Conservation (phyloP, 2,329 filamentous ascomycete species). For the Aspergillus terreus region DNA sequence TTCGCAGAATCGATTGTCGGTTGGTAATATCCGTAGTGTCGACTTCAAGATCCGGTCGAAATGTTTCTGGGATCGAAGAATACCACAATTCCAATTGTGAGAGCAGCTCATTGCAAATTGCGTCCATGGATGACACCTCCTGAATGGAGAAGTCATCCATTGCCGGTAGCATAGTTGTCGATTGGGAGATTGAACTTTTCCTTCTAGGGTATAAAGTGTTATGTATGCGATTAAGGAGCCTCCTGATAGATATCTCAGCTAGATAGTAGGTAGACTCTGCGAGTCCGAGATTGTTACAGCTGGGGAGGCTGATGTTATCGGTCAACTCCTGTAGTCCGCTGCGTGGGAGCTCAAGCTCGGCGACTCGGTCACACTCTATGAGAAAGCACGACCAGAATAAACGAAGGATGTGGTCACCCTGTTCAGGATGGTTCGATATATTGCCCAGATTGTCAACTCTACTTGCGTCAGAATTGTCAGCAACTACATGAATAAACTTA, state of each 20-base stretch:
- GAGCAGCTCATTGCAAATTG: not conserved
- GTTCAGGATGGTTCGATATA: too few relatives aligned
- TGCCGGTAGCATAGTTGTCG: not conserved
- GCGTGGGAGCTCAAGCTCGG: constrained; percentile 1
- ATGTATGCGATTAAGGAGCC: not conserved
- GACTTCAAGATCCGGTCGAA: not conserved
- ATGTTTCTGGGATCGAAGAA: not conserved
- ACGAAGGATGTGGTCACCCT: not conserved
- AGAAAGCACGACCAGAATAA: constrained; percentile 2
- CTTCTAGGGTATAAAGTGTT: constrained; percentile 1
- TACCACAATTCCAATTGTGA: not conserved
- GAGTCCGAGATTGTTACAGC: not conserved
- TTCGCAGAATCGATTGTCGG: not conserved
- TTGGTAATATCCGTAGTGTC: not conserved
- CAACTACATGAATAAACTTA: not conserved
- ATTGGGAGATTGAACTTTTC: not conserved
- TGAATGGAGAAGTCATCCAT: not conserved
- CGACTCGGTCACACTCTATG: not conserved
- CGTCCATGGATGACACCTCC: not conserved
- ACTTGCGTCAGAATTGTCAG: too few relatives aligned
- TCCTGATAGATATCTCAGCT: not conserved
- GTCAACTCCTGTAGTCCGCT: not conserved
- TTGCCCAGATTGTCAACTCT: too few relatives aligned
- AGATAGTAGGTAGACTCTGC: not conserved
- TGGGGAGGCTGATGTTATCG: not conserved